Base-by-base conservation (phyloP, 2,329 filamentous ascomycete species). In the Aspergillus fijiensis region DNA sequence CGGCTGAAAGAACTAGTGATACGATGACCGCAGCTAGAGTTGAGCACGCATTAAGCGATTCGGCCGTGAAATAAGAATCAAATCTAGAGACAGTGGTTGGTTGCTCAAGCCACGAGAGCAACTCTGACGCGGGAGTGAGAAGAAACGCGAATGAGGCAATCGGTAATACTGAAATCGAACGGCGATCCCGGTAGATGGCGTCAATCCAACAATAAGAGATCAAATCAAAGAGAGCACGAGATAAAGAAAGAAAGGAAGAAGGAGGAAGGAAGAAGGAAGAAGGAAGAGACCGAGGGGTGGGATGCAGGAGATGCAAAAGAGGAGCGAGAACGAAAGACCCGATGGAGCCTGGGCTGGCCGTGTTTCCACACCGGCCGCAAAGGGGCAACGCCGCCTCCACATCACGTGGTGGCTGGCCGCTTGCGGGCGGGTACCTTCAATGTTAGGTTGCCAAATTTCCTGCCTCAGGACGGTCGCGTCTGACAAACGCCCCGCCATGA, bases 341-440 rank as follows among this genome's bases (percentile, higher is more conserved):
- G 27, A 29, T 29, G 27, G 27, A 29, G 27, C 27, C 27, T 29
- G 27, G 27, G 27, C 27, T 29, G 53, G 27, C 57, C 33, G 42
- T 42, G 57, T 57, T 52, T 56, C 54, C 54, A 60, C 55, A 57
- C 49, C 54, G 57, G 63, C 63, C 57, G 60, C 63, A 64, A 65
- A 65, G 63, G 63, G 63, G 63, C 53, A 60, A 59, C 45, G 42
- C 50, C 33, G 48, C 57, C 53, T 56, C 53, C 51, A 21, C 52
- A 54, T 65, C 63, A 65, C 63, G 63, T 65, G 63, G 16, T 23
- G 33, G 35, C 27, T 29, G 27, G 48, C 61, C 61, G 63, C 53
- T 65, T 63, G 60, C 63, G 45, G 59, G 39, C 16, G 16, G 39
- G 11, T 16, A 9, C 1, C 4, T 27, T 27, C 19, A 19, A 19